phyloP scores from a whole-genome alignment of 2,329 filamentous ascomycete genomes.

The Trichoderma atroviride region DNA sequence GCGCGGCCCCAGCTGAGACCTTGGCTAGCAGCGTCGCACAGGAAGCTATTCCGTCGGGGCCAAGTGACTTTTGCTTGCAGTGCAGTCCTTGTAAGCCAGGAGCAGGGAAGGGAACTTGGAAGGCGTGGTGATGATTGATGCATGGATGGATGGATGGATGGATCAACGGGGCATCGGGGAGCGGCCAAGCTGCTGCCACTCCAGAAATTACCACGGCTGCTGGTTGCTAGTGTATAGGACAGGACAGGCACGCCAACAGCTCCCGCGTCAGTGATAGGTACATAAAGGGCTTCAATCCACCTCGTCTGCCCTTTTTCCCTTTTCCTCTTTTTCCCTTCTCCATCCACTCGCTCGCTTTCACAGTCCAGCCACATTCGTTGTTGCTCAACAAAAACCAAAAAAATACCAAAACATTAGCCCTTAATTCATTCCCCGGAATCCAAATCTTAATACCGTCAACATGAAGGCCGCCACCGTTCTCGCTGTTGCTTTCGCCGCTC shows the following conservation, averaged over 20 bases:
- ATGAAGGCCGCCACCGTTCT: constrained; percentile 44
- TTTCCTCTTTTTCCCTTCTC: constrained; percentile 30
- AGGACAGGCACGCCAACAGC: neutral
- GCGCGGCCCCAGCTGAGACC: constrained; percentile 29
- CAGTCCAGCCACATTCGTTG: constrained; percentile 38
- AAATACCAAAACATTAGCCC: constrained; percentile 21
- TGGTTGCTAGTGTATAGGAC: neutral
- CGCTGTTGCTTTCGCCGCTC: constrained; percentile 40
- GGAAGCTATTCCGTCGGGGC: neutral
- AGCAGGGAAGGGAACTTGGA: constrained; percentile 5
- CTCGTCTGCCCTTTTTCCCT: constrained; percentile 9
- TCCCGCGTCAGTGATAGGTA: constrained; percentile 28
- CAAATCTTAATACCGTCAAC: constrained; percentile 34
- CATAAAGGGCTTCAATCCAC: constrained; percentile 38
- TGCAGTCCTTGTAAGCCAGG: neutral
- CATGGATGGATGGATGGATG: neutral
- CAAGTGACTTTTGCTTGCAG: neutral
- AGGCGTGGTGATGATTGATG: neutral
- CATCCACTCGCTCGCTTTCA: constrained; percentile 35
- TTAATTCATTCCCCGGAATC: neutral
- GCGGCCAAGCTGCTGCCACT: neutral
- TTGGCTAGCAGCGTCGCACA: constrained; percentile 6
- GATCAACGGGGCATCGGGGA: neutral
- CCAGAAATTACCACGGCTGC: neutral
- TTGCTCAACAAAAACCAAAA: constrained; percentile 30